These are phyloP conservation scores for Apiotrichum veenhuisii DNA, from an alignment of 1,284 basidiomycete species.

Conservation along the genomic window DNA sequence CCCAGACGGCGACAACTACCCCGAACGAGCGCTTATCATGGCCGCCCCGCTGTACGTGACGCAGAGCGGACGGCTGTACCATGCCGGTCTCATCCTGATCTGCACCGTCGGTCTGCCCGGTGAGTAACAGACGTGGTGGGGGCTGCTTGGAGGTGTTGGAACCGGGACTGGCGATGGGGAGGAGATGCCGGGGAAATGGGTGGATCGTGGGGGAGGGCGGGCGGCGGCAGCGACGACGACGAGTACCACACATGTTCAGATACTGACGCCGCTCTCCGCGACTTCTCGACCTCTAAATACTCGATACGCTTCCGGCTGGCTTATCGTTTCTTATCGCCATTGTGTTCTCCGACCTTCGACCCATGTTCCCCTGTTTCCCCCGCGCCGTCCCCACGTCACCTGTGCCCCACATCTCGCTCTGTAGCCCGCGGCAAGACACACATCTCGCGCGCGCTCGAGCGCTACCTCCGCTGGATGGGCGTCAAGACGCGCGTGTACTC, in stretches of 20 bases:
- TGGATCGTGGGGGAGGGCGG: no score
- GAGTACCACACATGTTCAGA: background rate
- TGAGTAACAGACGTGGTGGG: slow-evolving; percentile 19
- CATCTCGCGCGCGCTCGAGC: slow-evolving; percentile 88
- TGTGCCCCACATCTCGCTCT: background rate
- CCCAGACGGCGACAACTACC: no score
- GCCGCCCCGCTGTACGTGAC: slow-evolving; percentile 84
- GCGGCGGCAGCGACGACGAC: no score
- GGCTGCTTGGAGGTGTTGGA: background rate
- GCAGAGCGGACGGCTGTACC: slow-evolving; percentile 68
- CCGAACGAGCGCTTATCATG: slow-evolving; percentile 54
- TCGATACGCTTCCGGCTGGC: no score
- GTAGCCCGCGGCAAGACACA: slow-evolving; percentile 89
- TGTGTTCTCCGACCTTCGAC: no score
- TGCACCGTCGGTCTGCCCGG: slow-evolving; percentile 82
- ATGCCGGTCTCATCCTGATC: slow-evolving; percentile 91
- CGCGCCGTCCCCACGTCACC: background rate
- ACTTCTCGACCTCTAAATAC: no score
- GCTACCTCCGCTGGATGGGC: slow-evolving; percentile 96
- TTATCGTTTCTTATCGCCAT: no score
- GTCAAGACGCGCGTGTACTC: slow-evolving; percentile 93
- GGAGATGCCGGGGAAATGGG: no score
- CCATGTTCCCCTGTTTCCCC: background rate
- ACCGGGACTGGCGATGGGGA: no score
- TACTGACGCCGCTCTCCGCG: no score